Conservation (phyloP, 1,284 basidiomycete species). For the Ceratobasidium sp. region DNA sequence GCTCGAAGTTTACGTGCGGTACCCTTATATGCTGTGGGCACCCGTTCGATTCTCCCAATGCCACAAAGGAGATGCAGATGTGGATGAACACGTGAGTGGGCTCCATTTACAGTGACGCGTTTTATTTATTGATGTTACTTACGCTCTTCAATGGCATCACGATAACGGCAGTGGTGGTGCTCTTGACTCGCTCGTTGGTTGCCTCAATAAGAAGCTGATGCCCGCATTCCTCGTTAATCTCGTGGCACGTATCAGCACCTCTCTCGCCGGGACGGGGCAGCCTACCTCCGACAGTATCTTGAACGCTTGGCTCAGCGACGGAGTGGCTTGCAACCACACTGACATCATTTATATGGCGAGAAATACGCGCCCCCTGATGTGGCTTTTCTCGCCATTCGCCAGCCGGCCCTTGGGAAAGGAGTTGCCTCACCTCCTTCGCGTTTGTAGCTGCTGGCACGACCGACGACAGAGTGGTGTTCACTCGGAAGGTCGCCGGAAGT, state of each 20-base stretch:
- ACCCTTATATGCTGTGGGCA: constrained; percentile 8
- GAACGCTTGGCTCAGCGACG: neutral
- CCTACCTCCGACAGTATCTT: neutral
- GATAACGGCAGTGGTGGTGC: neutral
- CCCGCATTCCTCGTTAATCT: neutral
- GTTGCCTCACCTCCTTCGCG: neutral
- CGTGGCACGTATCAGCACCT: neutral
- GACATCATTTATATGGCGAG: neutral
- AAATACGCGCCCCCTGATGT: neutral
- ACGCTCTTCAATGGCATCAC: neutral
- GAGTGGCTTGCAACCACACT: neutral
- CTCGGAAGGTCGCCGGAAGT: neutral
- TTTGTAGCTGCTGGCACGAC: neutral
- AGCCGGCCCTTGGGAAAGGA: neutral
- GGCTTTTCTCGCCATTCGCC: constrained; percentile 11
- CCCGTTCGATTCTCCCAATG: neutral
- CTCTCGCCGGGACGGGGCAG: neutral
- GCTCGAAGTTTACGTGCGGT: neutral
- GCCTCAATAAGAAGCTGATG: neutral
- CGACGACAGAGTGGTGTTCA: neutral
- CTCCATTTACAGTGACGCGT: neutral
- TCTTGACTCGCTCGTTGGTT: neutral
- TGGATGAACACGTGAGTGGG: constrained; percentile 1
- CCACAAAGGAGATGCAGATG: neutral
- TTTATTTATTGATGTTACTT: no score